Base-by-base conservation (phyloP, 192 early-diverging fungal species). In the Mortierella antarctica region DNA sequence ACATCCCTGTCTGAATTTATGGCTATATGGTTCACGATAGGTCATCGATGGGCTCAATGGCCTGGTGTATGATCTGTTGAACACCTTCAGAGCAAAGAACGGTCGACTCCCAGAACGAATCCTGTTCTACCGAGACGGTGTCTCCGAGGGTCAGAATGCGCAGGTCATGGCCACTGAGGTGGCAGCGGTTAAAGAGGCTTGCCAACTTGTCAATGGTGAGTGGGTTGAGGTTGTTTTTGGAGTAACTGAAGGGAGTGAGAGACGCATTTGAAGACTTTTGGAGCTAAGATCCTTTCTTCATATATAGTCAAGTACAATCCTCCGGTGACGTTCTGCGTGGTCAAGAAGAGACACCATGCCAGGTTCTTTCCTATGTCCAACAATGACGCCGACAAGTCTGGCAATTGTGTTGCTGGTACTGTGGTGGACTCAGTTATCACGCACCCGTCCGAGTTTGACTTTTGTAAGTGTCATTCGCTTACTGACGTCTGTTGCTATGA, bases 341-440 rank as follows among this genome's bases (percentile, higher is more conserved):
- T 90, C 46, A 86, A 89, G 57, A 96, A 97, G 79, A 88, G 96
- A n/a, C 96, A 97, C 77, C 80, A 90, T 83, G 74, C 90, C 49
- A 85, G 96, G 21, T 90, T 97, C 65, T 95, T 94, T 83, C 91
- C 93, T 0, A 82, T 86, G 41, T 73, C 78, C 5, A 85, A 87
- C 40, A 39, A 67, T 11, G 82, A 92, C 13, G 83, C 75, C 40
- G 95, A 94, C 63, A 82, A 81, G 57, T 87, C 89, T 10, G 93
- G 92, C 23, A 97, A 97, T 83, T 90, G 91, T 48, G 69, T 89
- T 20, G 91, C 96, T 2, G 96, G 96, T 50, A 95, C 94, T 7
- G 89, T 95, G 4, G 82, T 96, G 40, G 92, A 93, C 58, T 76
- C 82, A 44, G 78, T 73, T 0, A 81, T 96, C 67, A 89, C 88